Conservation (phyloP, 129 eudicot species). For the Heracleum sosnowskyi region DNA sequence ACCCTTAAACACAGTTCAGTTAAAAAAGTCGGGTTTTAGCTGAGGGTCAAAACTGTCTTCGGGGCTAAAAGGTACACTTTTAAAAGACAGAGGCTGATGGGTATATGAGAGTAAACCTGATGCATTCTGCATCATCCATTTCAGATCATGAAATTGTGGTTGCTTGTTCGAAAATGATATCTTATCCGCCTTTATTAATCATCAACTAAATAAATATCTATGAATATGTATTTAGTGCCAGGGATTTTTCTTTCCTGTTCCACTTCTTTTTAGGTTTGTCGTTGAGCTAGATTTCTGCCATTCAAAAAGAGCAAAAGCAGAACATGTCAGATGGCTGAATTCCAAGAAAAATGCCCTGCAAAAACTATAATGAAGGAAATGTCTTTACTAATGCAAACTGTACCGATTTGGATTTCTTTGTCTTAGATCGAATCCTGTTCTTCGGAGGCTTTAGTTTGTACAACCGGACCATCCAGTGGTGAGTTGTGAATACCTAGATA, state of each 20-base stretch:
- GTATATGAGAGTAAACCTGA: too few relatives aligned
- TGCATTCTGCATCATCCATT: too few relatives aligned
- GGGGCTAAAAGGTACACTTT: too few relatives aligned
- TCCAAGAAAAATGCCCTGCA: neutral
- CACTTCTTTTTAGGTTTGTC: conserved; percentile 38
- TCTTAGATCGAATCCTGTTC: conserved; percentile 84
- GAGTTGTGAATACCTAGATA: conserved; percentile 83
- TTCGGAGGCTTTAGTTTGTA: conserved; percentile 84
- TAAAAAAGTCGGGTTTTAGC: too few relatives aligned
- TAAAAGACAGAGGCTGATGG: too few relatives aligned
- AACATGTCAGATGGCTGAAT: neutral
- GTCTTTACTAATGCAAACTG: neutral
- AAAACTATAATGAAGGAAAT: conserved; percentile 1
- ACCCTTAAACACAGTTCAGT: too few relatives aligned
- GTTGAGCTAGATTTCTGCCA: conserved; percentile 63
- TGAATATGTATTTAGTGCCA: conserved; percentile 39
- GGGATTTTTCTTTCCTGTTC: conserved; percentile 57
- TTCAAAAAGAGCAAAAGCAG: conserved; percentile 3
- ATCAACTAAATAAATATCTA: conserved; percentile 15
- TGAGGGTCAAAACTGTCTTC: too few relatives aligned
- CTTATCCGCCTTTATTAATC: too few relatives aligned
- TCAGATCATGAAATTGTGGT: too few relatives aligned
- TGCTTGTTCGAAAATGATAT: too few relatives aligned
- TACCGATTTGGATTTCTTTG: conserved; percentile 80
- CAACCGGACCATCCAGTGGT: conserved; percentile 99